Evolutionary conservation across 83 land plant species (phyloP), one percentile per base, ranked within the genome.

Genomic region (Picea engelmannii): DNA sequence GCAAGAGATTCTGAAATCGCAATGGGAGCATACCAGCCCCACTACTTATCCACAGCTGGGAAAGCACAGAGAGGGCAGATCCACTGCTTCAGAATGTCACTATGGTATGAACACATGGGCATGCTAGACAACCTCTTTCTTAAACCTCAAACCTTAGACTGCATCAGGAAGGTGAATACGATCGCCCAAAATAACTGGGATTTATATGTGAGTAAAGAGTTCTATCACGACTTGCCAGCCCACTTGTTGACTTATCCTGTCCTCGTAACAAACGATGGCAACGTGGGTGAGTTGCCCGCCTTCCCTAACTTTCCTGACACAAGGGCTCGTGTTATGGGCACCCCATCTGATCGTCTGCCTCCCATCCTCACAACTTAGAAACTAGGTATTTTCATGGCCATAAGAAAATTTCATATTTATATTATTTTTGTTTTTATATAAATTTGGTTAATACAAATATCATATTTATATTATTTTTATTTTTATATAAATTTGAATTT

Each of bases 21-120:
- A 23, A 91, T 91, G 91, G 93, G 93, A 60, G 93, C 86, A 12
- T 89, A 87, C 83, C 85, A 83, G 31, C 85, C 85, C 5, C 52
- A 66, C 65, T 73, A 83, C 21, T 17, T 44, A 44, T 6, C 47
- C 47, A 44, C 86, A 24, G 7, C 62, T 18, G 25, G 82, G 63
- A 65, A 82, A 4, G 85, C 90, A 11, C 89, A 94, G 6, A 81
- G 86, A 4, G 93, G 92, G 9, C 91, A 95, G 70, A 79, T 95
- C 79, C 98, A 95, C 62, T 91, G 94, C 13, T 95, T 93, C 85
- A 82, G 98, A 4, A 88, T 95, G 96, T 76, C 96, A 0, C 84
- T 95, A 44, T 95, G 98, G 98, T 95, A 91, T 44, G 96, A 93
- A 68, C 96, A 95, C 84, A 81, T 91, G 5, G 95, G 94, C 75